Conservation (phyloP, 2,329 filamentous ascomycete species). For the Emergomyces pasteurianus region DNA sequence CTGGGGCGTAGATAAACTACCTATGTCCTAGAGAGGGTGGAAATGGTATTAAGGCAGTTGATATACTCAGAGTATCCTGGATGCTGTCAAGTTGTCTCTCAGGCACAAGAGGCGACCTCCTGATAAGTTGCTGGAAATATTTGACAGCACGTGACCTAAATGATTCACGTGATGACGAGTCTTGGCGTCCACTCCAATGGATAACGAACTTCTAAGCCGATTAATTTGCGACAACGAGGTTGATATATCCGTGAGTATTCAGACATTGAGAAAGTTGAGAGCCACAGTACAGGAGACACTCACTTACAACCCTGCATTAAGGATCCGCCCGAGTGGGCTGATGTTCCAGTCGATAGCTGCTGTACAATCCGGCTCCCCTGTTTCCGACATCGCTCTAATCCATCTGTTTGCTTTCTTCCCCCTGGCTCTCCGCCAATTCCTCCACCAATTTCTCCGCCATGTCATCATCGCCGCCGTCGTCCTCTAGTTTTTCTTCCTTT, state of each 20-base stretch:
- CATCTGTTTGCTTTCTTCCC: conserved; percentile 9
- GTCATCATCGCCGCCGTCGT: conserved; percentile 18
- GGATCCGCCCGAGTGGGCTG: background rate
- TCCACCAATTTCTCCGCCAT: conserved; percentile 16
- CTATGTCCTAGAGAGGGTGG: background rate
- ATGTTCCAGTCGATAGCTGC: background rate
- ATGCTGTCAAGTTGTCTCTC: background rate
- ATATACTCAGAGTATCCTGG: background rate
- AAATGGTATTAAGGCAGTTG: background rate
- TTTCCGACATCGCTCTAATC: background rate
- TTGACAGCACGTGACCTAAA: background rate
- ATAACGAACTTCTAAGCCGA: background rate
- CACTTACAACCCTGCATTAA: background rate
- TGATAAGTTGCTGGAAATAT: too few species aligned
- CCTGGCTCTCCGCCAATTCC: conserved; percentile 7
- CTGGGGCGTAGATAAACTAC: background rate
- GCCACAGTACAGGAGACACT: background rate
- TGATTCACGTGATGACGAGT: background rate
- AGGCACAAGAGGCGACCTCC: background rate
- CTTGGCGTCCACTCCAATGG: background rate
- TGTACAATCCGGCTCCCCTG: background rate
- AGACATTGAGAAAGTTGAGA: background rate
- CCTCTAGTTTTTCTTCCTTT: conserved; percentile 10
- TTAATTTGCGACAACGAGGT: background rate
- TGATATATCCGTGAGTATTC: background rate